Evolutionary conservation across 768 basidiomycete species (phyloP).

Genomic region (Pulveroboletus sp.): DNA sequence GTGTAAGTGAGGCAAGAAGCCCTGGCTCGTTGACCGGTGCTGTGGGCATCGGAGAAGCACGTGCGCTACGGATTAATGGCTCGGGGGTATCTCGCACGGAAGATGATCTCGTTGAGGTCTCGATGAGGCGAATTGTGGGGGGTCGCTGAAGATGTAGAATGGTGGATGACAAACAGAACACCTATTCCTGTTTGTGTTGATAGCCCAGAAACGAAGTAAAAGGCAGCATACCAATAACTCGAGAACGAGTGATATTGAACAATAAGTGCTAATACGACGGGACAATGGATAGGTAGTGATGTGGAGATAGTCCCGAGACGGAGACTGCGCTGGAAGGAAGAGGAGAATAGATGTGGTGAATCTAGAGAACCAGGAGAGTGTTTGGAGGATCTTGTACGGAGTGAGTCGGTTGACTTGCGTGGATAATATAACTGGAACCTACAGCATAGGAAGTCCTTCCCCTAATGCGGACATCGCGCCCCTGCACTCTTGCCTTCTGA

Average conservation of each 20-base stretch:
- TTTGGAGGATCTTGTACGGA: conserved; percentile 51
- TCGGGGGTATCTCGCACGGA: conserved; percentile 42
- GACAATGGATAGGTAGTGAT: conserved; percentile 35
- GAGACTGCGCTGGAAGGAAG: conserved; percentile 37
- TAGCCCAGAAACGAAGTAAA: not conserved
- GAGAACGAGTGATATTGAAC: conserved; percentile 38
- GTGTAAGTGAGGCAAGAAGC: conserved; percentile 55
- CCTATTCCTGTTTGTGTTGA: conserved; percentile 33
- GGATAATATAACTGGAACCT: conserved; percentile 21
- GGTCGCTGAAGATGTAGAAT: conserved; percentile 63
- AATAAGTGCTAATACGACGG: conserved; percentile 40
- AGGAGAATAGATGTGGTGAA: conserved; percentile 46
- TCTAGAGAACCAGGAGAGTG: conserved; percentile 53
- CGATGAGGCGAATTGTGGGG: conserved; percentile 65
- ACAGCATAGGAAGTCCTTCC: conserved; percentile 66
- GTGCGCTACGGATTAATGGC: conserved; percentile 15
- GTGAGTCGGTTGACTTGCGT: not conserved
- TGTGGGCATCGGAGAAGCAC: conserved; percentile 25
- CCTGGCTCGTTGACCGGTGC: conserved; percentile 43
- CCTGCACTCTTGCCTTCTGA: conserved; percentile 59
- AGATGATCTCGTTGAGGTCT: conserved; percentile 40
- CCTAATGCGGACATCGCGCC: conserved; percentile 61
- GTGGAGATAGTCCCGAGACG: conserved; percentile 37
- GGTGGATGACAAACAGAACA: conserved; percentile 45
- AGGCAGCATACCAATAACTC: conserved; percentile 52